Base-by-base conservation (phyloP, 1,139 yeast genomes). In the Arxiozyma slooffiae region DNA sequence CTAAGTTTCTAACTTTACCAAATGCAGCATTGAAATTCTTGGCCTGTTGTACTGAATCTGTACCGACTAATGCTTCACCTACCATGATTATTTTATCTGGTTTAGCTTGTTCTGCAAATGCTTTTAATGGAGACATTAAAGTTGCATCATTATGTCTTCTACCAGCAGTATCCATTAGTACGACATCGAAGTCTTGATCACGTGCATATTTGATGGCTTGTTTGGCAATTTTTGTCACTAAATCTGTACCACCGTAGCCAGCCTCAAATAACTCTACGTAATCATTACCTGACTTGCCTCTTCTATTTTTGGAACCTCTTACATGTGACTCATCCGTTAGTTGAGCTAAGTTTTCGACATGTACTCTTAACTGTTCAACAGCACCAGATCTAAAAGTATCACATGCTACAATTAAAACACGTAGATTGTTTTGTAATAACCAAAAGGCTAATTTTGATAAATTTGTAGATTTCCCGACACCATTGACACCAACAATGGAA, bases 361-460 rank as follows among this genome's bases (percentile, higher is more conserved):
- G 98, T 2, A 92, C 96, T 59, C 92, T 82, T 57, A 92, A 74
- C 68, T 92, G 98, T 66, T 92, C 98, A 17, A 92, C 97, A 0
- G 98, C 98, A 47, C 98, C 98, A 0, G 97, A 88, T 69, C 98
- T 78, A 71, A 92, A 92, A 0, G 98, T 94, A 71, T 92, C 98
- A 70, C 98, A 92, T 0, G 98, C 98, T 43, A 96, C 95, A 59
- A 92, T 85, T 51, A 92, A 75, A 1, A 92, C 96, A 59, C 80
- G 82, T 65, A 87, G 77, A 64, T 90, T 82, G 67, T 92, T 92
- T 65, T 90, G 97, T 52, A 92, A 70, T 49, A 92, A 75, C 98
- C 98, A 92, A 65, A 87, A 94, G 1, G 96, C 98, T 51, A 92
- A 72, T 68, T 90, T 92, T 40, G 97, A 95, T 54, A 92, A 73